Conservation (phyloP, 2,329 filamentous ascomycete species). For the Diaporthe longicolla region DNA sequence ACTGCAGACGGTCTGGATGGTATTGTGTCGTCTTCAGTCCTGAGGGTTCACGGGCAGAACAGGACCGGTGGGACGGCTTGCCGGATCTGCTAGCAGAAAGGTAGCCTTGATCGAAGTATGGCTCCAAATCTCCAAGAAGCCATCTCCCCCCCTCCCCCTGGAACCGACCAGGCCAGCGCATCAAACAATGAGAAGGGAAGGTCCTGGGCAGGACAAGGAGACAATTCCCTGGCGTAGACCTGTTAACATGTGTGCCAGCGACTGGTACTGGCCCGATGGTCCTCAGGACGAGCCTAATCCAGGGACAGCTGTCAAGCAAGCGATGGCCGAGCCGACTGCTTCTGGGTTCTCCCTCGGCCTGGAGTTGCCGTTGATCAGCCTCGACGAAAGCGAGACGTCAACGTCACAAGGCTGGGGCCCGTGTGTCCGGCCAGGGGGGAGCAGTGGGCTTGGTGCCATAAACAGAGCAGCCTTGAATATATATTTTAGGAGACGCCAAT, state of each 20-base stretch:
- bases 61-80: not conserved
- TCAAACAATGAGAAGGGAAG: not conserved
- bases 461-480: not conserved
- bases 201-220: slow-evolving; percentile 23
- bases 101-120: slow-evolving; percentile 33
- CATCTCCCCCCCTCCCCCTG: not conserved
- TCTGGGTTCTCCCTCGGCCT: slow-evolving; percentile 11
- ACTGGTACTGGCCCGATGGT: slow-evolving; percentile 17
- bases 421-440: slow-evolving; percentile 1
- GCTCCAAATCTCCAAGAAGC: slow-evolving; percentile 6
- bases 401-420: slow-evolving; percentile 28
- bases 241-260: slow-evolving; percentile 3
- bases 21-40: not conserved
- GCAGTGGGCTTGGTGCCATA: not conserved
- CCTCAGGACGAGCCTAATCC: not conserved
- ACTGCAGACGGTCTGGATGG: slow-evolving; percentile 8
- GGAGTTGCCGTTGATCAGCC: slow-evolving; percentile 25
- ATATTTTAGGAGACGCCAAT: not conserved
- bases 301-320: slow-evolving; percentile 17
- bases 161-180: not conserved
- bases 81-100: slow-evolving; percentile 5
- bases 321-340: slow-evolving; percentile 27
- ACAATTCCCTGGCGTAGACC: slow-evolving; percentile 16
- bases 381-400: slow-evolving; percentile 27
- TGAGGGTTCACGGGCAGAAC: not conserved